Conservation (phyloP, 2,329 filamentous ascomycete species). For the Apiospora rasikravindrae region DNA sequence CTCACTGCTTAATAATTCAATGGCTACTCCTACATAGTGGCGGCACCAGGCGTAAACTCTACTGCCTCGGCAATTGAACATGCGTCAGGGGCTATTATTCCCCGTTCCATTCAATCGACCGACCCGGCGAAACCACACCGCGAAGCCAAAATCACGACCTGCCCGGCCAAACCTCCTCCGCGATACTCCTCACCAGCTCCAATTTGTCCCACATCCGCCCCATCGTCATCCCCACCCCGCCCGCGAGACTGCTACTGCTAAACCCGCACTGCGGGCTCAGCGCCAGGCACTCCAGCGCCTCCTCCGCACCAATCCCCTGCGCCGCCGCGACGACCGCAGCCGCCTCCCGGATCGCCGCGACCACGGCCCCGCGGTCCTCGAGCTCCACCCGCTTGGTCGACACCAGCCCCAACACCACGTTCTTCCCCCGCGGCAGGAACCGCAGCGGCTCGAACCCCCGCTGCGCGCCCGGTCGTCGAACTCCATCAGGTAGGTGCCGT, state of each 20-base stretch:
- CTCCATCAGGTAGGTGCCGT: slow-evolving; percentile 58
- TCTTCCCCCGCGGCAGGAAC: slow-evolving; percentile 53
- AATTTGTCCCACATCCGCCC: slow-evolving; percentile 37
- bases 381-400: slow-evolving; percentile 54
- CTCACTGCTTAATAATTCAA: no score
- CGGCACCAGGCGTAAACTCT: no score
- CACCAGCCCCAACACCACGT: slow-evolving; percentile 56
- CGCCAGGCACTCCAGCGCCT: slow-evolving; percentile 60
- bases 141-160: not conserved
- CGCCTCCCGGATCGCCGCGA: slow-evolving; percentile 48
- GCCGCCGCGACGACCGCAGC: slow-evolving; percentile 64
- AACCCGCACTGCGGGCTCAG: slow-evolving; percentile 62
- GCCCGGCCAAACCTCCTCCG: slow-evolving; percentile 31
- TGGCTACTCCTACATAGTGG: no score
- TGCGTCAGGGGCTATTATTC: not conserved
- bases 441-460: slow-evolving; percentile 56
- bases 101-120: not conserved
- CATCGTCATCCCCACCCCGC: slow-evolving; percentile 35
- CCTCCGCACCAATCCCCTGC: slow-evolving; percentile 54
- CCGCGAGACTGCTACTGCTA: slow-evolving; percentile 36
- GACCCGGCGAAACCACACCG: not conserved
- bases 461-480: slow-evolving; percentile 55
- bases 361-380: slow-evolving; percentile 51
- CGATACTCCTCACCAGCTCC: slow-evolving; percentile 32
- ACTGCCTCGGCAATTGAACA: not conserved